Conservation (phyloP, 257 asterid genomes). For the Solanum pennellii region DNA sequence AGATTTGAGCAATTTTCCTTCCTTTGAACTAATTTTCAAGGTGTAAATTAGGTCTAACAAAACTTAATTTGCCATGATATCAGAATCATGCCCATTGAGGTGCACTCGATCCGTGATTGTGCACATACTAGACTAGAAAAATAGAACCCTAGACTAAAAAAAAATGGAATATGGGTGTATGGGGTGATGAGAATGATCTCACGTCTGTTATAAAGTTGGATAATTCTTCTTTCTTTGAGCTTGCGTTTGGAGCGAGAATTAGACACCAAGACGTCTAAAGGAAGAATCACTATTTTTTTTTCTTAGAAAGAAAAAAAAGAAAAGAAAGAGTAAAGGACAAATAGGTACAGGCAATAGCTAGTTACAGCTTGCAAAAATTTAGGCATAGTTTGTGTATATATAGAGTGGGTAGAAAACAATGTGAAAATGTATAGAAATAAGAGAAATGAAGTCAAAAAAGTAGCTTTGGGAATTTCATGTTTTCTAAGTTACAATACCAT, state of each 20-base stretch:
- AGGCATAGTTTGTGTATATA: neutral
- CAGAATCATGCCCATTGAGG: neutral
- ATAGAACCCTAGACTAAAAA: neutral
- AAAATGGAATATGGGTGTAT: neutral
- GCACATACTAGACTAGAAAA: neutral
- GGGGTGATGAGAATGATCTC: neutral
- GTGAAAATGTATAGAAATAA: neutral
- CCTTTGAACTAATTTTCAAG: neutral
- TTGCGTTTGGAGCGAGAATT: neutral
- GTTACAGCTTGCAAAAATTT: neutral
- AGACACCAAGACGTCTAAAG: neutral
- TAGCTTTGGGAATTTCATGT: neutral
- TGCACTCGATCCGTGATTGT: neutral
- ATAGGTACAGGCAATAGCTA: neutral
- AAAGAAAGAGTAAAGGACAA: neutral
- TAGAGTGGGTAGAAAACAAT: neutral
- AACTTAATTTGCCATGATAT: too few relatives aligned
- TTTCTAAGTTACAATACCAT: neutral
- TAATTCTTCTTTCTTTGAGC: neutral
- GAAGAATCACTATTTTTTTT: neutral
- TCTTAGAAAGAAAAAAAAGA: too few relatives aligned
- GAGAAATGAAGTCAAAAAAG: constrained; percentile 6
- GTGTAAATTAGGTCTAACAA: neutral
- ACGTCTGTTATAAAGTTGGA: neutral
- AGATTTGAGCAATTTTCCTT: neutral